A percentile compares a stretch with the other conserved stretches of the same genome.
phyloP scores from a whole-genome alignment of 2,329 filamentous ascomycete genomes.

The Fusarium buxicola region DNA sequence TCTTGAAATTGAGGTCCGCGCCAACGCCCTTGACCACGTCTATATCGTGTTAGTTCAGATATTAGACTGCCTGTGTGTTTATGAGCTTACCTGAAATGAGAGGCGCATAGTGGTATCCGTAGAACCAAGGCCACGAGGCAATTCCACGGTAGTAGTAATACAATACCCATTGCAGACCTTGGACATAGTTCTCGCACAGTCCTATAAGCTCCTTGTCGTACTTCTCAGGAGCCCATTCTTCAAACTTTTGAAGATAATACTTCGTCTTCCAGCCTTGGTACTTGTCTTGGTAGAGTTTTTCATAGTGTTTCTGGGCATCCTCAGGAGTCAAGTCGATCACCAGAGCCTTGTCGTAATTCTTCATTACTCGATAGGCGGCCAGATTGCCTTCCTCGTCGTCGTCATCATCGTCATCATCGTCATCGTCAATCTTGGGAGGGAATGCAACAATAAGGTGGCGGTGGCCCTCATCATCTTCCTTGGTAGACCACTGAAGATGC shows the following conservation, averaged over 20 bases:
- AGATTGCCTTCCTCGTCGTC: conserved; percentile 82
- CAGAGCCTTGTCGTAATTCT: conserved; percentile 89
- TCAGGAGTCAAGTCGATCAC: conserved; percentile 83
- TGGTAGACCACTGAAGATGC: conserved; percentile 68
- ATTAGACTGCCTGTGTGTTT: not conserved
- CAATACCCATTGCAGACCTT: conserved; percentile 97
- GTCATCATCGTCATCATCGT: conserved; percentile 62
- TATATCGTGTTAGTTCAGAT: conserved; percentile 55
- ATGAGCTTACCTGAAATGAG: conserved; percentile 81
- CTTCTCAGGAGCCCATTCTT: conserved; percentile 84
- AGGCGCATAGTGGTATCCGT: conserved; percentile 94
- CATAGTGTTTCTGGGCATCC: conserved; percentile 81
- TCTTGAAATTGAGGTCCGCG: conserved; percentile 89
- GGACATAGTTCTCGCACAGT: conserved; percentile 94
- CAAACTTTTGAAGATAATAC: conserved; percentile 91
- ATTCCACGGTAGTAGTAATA: conserved; percentile 99
- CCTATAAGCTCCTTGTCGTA: conserved; percentile 80
- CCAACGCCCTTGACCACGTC: conserved; percentile 90
- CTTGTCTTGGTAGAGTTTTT: conserved; percentile 89
- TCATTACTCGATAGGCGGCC: conserved; percentile 86
- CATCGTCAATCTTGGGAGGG: conserved; percentile 52
- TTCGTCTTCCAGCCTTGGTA: conserved; percentile 94
- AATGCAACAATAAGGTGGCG: conserved; percentile 65
- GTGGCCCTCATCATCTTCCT: conserved; percentile 66
- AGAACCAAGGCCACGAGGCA: conserved; percentile 99